phyloP scores from a whole-genome alignment of 23 red algal species.

The Agarophyton chilense region DNA sequence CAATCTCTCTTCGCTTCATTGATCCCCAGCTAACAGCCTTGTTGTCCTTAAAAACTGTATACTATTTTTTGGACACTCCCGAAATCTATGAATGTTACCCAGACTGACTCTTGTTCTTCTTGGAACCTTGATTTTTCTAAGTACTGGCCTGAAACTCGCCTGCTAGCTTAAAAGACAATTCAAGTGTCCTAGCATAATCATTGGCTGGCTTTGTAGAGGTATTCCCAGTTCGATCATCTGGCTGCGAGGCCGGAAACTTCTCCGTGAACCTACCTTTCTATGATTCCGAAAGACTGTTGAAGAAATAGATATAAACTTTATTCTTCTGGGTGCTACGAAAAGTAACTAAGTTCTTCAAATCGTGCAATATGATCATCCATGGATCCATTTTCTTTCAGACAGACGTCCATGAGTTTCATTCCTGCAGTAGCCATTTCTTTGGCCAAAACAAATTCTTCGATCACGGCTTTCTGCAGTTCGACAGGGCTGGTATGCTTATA shows the following conservation, averaged over 20 bases:
- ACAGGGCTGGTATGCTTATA: neutral
- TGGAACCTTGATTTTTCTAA: neutral
- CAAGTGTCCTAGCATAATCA: slow-evolving; percentile 5
- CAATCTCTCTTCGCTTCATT: neutral
- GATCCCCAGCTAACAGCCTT: slow-evolving; percentile 3
- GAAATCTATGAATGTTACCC: neutral
- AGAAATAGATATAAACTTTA: slow-evolving; percentile 26
- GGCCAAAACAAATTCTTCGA: slow-evolving; percentile 9
- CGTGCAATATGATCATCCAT: slow-evolving; percentile 22
- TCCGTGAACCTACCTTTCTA: slow-evolving; percentile 6
- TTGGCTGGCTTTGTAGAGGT: neutral
- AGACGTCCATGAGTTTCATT: slow-evolving; percentile 18
- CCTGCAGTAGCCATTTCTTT: slow-evolving; percentile 31
- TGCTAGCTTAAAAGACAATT: slow-evolving; percentile 11
- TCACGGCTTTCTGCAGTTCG: neutral
- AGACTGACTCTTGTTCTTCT: neutral
- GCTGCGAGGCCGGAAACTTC: slow-evolving; percentile 7
- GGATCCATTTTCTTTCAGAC: neutral
- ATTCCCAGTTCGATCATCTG: neutral
- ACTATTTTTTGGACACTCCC: neutral
- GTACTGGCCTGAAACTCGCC: neutral
- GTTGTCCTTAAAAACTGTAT: neutral
- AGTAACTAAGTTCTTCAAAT: slow-evolving; percentile 6
- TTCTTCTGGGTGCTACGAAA: neutral
- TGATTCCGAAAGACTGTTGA: neutral